Base-by-base conservation (phyloP, 2,329 filamentous ascomycete genomes). In the Alternaria arborescens region DNA sequence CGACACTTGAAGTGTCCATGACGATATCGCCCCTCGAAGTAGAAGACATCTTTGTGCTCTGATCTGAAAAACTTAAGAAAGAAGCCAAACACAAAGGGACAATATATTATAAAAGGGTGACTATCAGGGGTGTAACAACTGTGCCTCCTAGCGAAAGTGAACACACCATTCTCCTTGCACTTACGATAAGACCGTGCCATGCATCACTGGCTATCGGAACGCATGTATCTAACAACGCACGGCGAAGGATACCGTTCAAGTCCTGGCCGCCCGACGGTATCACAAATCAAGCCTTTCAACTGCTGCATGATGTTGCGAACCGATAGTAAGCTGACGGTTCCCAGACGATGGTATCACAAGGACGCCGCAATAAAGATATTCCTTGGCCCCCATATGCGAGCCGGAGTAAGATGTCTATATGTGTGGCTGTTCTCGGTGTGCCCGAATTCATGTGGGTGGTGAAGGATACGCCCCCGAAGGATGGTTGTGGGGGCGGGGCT, bases 401-500 rank as follows among this genome's bases (percentile, higher is more conserved):
- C 14, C 10, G 20, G 32, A 50, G 32, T 36, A 38, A 38, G 20
- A 50, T 38, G 30, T 20, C 4, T 20, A 36, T 36, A 18, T 26
- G 20, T 50, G 46, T 20, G 46, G 30, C 32, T 38, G 46, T 36
- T 26, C 46, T 50, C 46, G 32, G 32, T 16, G 22, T 38, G 2
- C 3, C 30, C 32, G 30, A 38, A 50, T 36, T 26, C 8, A 36
- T 38, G 32, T 20, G 24, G 20, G 22, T 50, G 16, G 32, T 50
- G 43, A 50, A 50, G 46, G 32, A 20, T 38, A 16, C 22, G 30
- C 16, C 46, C 46, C 30, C 12, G 20, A 8, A 50, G 46, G 46
- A 38, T 50, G n/a, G 46, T 26, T 34, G 46, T 50, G 32, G 46
- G 46, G 30, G 46, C 32, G 46, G 46, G 46, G 46, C 32, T 50